Base-by-base conservation (phyloP, 768 basidiomycete species). In the Punctularia strigosozonata region DNA sequence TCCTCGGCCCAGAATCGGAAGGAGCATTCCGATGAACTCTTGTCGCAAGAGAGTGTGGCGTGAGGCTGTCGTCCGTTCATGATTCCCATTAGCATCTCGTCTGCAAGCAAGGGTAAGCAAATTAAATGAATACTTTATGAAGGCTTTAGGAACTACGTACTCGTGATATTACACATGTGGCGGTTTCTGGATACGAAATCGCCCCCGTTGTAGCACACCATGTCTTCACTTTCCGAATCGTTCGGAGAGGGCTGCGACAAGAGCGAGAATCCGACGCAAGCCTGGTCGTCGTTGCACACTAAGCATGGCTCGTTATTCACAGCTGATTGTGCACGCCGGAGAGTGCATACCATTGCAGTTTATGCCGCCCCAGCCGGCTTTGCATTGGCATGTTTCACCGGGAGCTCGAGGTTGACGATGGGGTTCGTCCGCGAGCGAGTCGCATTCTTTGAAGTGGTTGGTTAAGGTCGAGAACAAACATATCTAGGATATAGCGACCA, bases 1-100 rank as follows among this genome's bases (percentile, higher is more conserved):
- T 85, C 69, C 5, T 83, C 91, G 7, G 90, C 88, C 95, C 95
- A 99, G 64, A 99, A 99, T 59, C 98, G 92, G 70, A 99, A 99
- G 18, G 77, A 75, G 55, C 95, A 99, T 1, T 75, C 74, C 4
- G 63, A 61, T 10, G 68, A 63, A 2, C 54, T 43, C 15, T 63
- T 71, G 42, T 86, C 77, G 62, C 95, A 99, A 46, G 83, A 81
- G 58, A 99, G 98, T 1, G 95, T 98, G 2, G 97, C 92, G 56
- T 98, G 92, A 0, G 94, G 92, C 15, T 88, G 84, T 6, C 91
- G 75, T 37, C 72, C 82, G 53, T 95, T 92, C 44, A 95, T 64
- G 48, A 98, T 97, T n/a, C n/a, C n/a, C n/a, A n/a, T n/a, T n/a
- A n/a, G n/a, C 62, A 95, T 95, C 35, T 85, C 79, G 62, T 97